phyloP scores from a whole-genome alignment of 441 rosid genomes.

The Daphne laureola region DNA sequence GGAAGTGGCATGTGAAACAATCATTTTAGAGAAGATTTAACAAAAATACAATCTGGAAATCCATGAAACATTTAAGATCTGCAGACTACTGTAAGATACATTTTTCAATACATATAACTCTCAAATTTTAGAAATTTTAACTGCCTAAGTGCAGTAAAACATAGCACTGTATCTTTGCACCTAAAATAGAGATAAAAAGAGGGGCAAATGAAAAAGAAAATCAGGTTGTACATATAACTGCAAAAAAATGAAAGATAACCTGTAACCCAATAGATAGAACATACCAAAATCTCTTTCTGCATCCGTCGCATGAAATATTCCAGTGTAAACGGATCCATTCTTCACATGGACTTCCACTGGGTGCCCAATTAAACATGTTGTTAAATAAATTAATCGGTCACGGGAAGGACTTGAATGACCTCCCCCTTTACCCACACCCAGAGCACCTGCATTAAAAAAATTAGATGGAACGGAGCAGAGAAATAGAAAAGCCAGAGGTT shows the following conservation, averaged over 20 bases:
- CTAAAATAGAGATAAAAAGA: too few species aligned
- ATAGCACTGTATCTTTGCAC: too few species aligned
- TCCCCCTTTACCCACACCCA: slow-evolving; percentile 36
- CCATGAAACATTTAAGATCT: too few species aligned
- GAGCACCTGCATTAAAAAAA: slow-evolving; percentile 26
- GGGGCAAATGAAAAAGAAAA: not conserved
- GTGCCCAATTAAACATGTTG: slow-evolving; percentile 70
- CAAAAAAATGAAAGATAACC: not conserved
- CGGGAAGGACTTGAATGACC: slow-evolving; percentile 41
- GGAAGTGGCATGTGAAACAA: slow-evolving; percentile 23
- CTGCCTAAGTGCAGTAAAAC: too few species aligned
- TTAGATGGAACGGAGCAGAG: slow-evolving; percentile 12
- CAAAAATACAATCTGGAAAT: too few species aligned
- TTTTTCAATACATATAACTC: too few species aligned
- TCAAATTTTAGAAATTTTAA: too few species aligned
- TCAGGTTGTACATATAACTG: not conserved
- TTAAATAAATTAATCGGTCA: slow-evolving; percentile 61
- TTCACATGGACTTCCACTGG: slow-evolving; percentile 83
- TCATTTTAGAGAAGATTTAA: slow-evolving; percentile 11
- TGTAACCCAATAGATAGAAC: slow-evolving; percentile 14
- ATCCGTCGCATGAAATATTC: slow-evolving; percentile 75
- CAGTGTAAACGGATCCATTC: slow-evolving; percentile 75
- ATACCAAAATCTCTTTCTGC: slow-evolving; percentile 80
- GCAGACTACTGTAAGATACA: too few species aligned
- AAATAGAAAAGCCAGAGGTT: slow-evolving; percentile 5